A percentile compares a stretch with the other conserved stretches of the same genome.
These are phyloP conservation scores for Limonomyces culmigenus DNA, from an alignment of 1,284 basidiomycete species.

Conservation along the genomic window DNA sequence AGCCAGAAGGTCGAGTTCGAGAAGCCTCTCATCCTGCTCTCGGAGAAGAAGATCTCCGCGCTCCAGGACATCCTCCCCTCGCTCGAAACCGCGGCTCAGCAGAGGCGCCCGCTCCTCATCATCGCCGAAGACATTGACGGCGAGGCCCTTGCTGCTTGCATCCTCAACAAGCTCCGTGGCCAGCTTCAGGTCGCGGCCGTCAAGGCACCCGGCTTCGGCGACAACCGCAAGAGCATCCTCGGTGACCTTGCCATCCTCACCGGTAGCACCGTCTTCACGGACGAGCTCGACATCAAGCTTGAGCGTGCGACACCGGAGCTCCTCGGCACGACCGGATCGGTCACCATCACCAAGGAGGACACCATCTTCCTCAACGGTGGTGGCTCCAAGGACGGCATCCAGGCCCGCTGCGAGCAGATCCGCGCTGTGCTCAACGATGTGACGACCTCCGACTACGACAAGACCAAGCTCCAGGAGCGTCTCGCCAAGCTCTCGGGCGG, in stretches of 20 bases:
- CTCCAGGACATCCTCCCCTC: slow-evolving; percentile 93
- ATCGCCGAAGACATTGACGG: slow-evolving; percentile 97
- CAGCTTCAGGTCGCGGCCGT: slow-evolving; percentile 87
- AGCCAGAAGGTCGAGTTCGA: slow-evolving; percentile 93
- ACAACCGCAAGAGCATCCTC: slow-evolving; percentile 96
- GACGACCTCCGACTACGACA: slow-evolving; percentile 87
- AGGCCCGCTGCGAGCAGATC: slow-evolving; percentile 90
- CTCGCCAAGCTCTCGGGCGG: slow-evolving; percentile 92
- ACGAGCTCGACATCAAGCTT: slow-evolving; percentile 96
- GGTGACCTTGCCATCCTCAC: slow-evolving; percentile 96
- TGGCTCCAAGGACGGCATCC: slow-evolving; percentile 74
- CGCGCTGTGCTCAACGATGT: slow-evolving; percentile 71
- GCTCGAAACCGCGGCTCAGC: slow-evolving; percentile 83
- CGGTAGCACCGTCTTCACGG: slow-evolving; percentile 94
- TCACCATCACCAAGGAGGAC: slow-evolving; percentile 97
- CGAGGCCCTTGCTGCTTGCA: slow-evolving; percentile 93
- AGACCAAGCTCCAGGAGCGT: slow-evolving; percentile 91
- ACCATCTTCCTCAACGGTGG: slow-evolving; percentile 93
- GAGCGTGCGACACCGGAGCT: slow-evolving; percentile 82
- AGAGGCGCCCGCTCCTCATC: slow-evolving; percentile 86
- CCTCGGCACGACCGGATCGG: slow-evolving; percentile 82
- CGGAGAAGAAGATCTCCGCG: slow-evolving; percentile 95
- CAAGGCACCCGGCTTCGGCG: slow-evolving; percentile 97
- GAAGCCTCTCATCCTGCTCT: slow-evolving; percentile 86
- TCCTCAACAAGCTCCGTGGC: slow-evolving; percentile 96